Conservation (phyloP, 176 grass and related monocot genomes). For the Saccharum spontaneum region DNA sequence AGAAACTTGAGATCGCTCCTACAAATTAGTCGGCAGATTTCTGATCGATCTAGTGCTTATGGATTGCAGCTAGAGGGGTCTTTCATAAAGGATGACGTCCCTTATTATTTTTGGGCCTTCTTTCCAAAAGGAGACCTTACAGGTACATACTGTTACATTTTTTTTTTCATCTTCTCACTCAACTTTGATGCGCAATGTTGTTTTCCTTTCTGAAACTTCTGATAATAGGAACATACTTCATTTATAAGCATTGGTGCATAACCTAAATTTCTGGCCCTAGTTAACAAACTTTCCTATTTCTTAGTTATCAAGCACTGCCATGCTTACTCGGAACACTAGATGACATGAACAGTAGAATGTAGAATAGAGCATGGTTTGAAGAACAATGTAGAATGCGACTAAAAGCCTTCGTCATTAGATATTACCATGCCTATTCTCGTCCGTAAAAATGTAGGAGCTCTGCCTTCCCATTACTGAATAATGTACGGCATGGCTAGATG, state of each 20-base stretch:
- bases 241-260: neutral
- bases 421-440: neutral
- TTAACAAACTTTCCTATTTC: neutral
- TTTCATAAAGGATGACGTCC: slow-evolving; percentile 64
- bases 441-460: neutral
- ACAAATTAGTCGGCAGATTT: neutral
- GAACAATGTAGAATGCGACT: neutral
- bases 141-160: slow-evolving; percentile 47
- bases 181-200: neutral
- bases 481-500: neutral
- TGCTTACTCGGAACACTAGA: neutral
- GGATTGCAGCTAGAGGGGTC: slow-evolving; percentile 84
- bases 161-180: neutral
- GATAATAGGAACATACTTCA: neutral
- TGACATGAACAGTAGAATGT: neutral
- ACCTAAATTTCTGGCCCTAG: neutral
- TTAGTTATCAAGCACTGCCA: neutral
- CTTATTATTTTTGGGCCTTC: slow-evolving; percentile 93
- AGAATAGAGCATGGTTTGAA: neutral
- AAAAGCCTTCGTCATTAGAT: neutral
- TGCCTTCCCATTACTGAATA: neutral
- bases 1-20: neutral
- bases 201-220: neutral
- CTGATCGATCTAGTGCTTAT: neutral
- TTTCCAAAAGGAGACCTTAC: slow-evolving; percentile 71